Evolutionary conservation across 2,329 filamentous ascomycete species (phyloP).

Genomic region (Calonectria hawksworthii): DNA sequence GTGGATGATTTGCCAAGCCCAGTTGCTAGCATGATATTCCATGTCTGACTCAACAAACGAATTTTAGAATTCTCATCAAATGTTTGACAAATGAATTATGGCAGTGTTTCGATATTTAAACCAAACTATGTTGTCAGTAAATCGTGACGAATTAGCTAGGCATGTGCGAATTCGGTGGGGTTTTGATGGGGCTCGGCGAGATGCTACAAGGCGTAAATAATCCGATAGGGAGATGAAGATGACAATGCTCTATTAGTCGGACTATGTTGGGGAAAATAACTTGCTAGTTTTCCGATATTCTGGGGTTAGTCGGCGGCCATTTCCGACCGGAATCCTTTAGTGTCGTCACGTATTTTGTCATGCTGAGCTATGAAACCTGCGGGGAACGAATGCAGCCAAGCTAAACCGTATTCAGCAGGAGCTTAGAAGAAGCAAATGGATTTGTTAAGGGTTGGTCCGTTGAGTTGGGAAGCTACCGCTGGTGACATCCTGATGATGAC

Average conservation of each 20-base stretch:
- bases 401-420: no score
- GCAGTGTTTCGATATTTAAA: no score
- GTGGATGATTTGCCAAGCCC: slow-evolving; percentile 16
- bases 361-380: background rate
- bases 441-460: no score
- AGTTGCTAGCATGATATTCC: slow-evolving; percentile 1
- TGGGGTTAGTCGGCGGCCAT: background rate
- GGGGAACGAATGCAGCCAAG: background rate
- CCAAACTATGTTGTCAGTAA: background rate
- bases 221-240: background rate
- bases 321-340: background rate
- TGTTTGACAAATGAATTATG: no score
- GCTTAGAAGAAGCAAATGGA: no score
- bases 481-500: background rate
- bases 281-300: background rate
- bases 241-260: background rate
- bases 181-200: background rate
- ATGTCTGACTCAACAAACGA: background rate
- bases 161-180: background rate
- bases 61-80: no score
- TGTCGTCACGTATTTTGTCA: background rate
- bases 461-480: background rate
- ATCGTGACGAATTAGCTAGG: background rate
- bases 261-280: background rate
- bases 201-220: background rate